Base-by-base conservation (phyloP, 768 basidiomycete genomes). In the Leucocoprinus birnbaumii region DNA sequence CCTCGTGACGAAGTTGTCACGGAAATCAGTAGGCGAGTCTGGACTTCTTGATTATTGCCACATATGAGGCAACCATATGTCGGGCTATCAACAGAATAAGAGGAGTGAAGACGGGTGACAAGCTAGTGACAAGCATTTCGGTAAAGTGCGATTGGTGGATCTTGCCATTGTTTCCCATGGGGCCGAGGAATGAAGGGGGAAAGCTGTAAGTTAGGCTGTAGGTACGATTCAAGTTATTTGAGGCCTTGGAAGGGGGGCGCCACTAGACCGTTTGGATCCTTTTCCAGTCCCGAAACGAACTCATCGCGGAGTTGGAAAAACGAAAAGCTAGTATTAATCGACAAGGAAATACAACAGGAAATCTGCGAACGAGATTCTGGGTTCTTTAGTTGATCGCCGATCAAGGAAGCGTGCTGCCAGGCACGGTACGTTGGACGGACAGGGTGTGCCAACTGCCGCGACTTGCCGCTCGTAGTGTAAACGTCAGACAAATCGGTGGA, bases 341-440 rank as follows among this genome's bases (percentile, higher is more conserved):
- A 40, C 49, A 50, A 37, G 48, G 48, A 14, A 19, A 49, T 35
- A 35, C 34, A 49, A 43, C 18, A 55, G 53, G 53, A 48, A 68
- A 66, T 51, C 65, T 68, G 65, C 71, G 73, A 38, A n/a, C n/a
- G 38, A 72, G 66, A 68, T 61, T 56, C 64, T 60, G 52, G 52
- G 34, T 66, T 63, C 24, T 48, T 67, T 65, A 65, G 62, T 72
- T 84, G 82, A 84, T 84, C 80, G 74, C 80, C 80, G 82, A 84
- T 84, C 82, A 84, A 74, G 69, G 69, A 74, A 72, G 68, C 62
- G 67, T 67, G 58, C 58, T 59, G 56, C 61, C 68, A 75, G 71
- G 71, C 68, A 75, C 74, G 57, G 51, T 59, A 11, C 21, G 22
- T 22, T 40, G 31, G 24, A 50, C 22, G 38, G 60, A 59, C 56